Evolutionary conservation across 179 eudicot species (phyloP).

Genomic region (Spergularia azorica): DNA sequence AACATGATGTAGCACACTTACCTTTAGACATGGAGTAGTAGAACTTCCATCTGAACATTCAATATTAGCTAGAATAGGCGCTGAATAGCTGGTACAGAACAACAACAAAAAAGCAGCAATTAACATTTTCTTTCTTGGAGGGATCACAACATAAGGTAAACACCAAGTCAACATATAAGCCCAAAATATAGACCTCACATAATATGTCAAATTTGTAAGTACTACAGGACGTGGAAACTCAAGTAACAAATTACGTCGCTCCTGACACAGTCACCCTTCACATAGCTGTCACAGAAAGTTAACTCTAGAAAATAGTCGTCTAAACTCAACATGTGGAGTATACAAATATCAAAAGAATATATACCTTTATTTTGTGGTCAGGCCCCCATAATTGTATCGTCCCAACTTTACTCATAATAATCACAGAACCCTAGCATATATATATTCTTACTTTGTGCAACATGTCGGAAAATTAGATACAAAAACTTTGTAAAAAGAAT

Average conservation of each 20-base stretch:
- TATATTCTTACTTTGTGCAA: too few relatives aligned
- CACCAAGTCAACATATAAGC: background rate
- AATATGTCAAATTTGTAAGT: too few relatives aligned
- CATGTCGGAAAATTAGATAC: too few relatives aligned
- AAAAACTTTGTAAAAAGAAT: too few relatives aligned
- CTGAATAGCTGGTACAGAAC: conserved; percentile 66
- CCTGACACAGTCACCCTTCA: background rate
- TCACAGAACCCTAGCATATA: too few relatives aligned
- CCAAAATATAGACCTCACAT: too few relatives aligned
- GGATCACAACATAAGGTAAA: background rate
- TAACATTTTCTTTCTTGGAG: background rate
- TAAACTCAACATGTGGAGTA: background rate
- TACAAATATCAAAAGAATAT: too few relatives aligned
- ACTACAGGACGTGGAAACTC: background rate
- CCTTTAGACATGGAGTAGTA: too few relatives aligned
- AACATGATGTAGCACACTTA: background rate
- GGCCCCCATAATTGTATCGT: too few relatives aligned
- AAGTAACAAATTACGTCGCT: background rate
- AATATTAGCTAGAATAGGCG: conserved; percentile 72
- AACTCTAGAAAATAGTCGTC: too few relatives aligned
- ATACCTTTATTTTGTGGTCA: too few relatives aligned
- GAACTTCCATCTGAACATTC: conserved; percentile 35
- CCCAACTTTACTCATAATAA: too few relatives aligned
- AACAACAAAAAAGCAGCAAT: background rate
- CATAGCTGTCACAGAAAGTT: background rate